Base-by-base conservation (phyloP, 164 flowering plant species). In the Brasenia schreberi region DNA sequence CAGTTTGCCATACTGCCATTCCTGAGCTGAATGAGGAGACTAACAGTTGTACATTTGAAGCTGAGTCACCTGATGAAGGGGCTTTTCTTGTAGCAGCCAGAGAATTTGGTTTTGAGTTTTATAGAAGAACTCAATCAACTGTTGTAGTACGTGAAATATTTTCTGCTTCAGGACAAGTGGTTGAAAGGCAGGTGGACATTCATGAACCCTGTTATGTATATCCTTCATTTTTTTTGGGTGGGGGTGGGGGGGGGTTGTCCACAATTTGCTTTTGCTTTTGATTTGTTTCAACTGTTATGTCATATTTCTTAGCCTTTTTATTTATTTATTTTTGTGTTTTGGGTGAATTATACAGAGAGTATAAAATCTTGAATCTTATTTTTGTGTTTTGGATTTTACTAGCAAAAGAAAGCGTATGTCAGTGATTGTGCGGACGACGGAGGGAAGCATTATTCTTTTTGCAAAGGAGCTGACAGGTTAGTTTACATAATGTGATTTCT, bases 401-500 rank as follows among this genome's bases (percentile, higher is more conserved):
- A 95, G 99, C 87, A 86, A 92, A 77, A 77, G 99, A 65, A 95
- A 95, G 81, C 76, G 99, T 63, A 95, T 95, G 99, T 82, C 98
- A 68, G 96, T 90, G 3, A 87, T 95, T 66, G 86, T 90, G 66
- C 80, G 69, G 90, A 88, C 77, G 92, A 84, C 72, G 39, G 85
- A 86, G 42, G 97, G 93, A 1, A 80, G 88, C 77, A 82, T 92
- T 77, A 74, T 90, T 71, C 90, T 65, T 72, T 92, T 14, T 92
- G 97, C 83, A 95, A 95, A 82, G 99, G 98, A 66, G 99, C 99
- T 69, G 98, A 95, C 86, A 95, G 97, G 98, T 95, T 72, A 71
- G 88, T 61, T 62, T 71, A 67, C 65, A 33, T 33, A 33, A 33
- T 33, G 39, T 33, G 39, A 33, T 33, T 33, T 33, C 39, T 33